These are phyloP conservation scores for Phyllostachys edulis DNA, from an alignment of 176 grass and related monocot species.

Conservation along the genomic window DNA sequence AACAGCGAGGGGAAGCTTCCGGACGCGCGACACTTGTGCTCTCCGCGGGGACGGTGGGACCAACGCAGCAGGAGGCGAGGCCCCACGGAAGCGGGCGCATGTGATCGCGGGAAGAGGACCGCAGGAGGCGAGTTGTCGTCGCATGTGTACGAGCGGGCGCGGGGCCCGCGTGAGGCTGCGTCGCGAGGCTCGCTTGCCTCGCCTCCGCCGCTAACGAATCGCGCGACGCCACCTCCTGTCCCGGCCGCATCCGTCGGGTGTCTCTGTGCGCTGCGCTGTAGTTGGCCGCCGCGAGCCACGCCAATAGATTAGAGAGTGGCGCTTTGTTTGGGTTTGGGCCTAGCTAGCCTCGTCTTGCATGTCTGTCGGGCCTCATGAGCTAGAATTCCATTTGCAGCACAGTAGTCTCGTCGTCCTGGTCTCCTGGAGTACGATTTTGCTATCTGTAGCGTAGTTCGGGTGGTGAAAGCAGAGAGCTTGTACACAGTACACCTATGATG, in stretches of 20 bases:
- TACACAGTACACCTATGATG: no score
- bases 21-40: background rate
- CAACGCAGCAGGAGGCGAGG: no score
- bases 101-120: constrained; percentile 30
- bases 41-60: background rate
- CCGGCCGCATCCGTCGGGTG: background rate
- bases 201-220: background rate
- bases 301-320: background rate
- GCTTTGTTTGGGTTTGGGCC: background rate
- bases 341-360: background rate
- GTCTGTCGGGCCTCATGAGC: background rate
- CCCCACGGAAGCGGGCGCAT: constrained; percentile 32
- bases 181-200: background rate
- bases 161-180: background rate
- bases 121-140: constrained; percentile 21
- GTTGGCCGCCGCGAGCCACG: background rate
- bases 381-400: no score
- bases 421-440: no score
- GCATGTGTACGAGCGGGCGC: background rate
- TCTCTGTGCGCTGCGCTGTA: background rate
- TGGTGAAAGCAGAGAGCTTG: no score
- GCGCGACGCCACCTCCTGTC: background rate
- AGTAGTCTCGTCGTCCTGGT: no score
- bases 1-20: background rate
- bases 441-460: no score